Evolutionary conservation across 345 rosid genomes (phyloP), one percentile per base, ranked within the genome.

Genomic region (Mangifera indica): DNA sequence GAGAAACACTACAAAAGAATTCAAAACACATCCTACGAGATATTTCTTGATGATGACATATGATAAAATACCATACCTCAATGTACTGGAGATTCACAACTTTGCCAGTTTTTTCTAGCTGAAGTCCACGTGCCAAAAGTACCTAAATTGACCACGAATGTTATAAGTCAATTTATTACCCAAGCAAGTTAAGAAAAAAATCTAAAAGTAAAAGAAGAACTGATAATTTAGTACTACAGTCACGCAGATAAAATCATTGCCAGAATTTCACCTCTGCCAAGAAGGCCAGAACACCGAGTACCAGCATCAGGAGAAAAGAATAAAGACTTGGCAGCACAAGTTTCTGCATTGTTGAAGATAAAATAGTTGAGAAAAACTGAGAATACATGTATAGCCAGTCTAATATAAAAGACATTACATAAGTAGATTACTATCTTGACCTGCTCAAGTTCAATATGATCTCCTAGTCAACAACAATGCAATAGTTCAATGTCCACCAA

Each of bases 51-150:
- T 10, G 32, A 46, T 24, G 26, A 24, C 22, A 42, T 42, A 24
- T 11, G 37, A 60, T 58, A 25, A 57, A 57, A 17, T 24, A 57
- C 11, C 9, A n/a, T 55, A 93, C 98, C 97, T 88, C 88, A 0
- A 83, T 77, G 79, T 86, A 93, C 81, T 71, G 79, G 72, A 93
- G 60, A 78, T 90, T 93, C 67, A 85, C 83, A 70, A 79, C 97
- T 84, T 85, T 91, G 83, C 89, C 80, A 67, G 86, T 88, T 79
- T 90, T 90, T 84, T 91, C 97, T n/a, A 91, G 96, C 81, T 91
- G 97, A 73, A 91, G 88, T 25, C 91, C 93, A 2, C 91, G 93
- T 0, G 98, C 98, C 80, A 93, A 75, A 37, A 91, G 75, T 62
- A 91, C 82, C 98, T 93, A 78, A 67, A 64, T 45, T 12, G 49